Base-by-base conservation (phyloP, 257 asterid genomes). In the Petrea volubilis region DNA sequence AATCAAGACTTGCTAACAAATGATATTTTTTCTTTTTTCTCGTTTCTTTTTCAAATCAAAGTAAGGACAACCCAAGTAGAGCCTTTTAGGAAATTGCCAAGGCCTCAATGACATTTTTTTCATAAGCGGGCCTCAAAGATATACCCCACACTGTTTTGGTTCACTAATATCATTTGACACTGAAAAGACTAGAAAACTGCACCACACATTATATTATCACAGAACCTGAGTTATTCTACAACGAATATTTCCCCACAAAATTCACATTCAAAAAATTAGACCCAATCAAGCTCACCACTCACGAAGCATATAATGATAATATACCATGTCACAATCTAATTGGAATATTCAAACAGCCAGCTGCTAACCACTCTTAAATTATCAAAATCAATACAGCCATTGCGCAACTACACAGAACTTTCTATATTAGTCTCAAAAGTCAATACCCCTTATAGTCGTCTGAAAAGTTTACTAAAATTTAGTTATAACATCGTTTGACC, bases 201-300 rank as follows among this genome's bases (percentile, higher is more conserved):
- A 83, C 88, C 95, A 84, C 91, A 87, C 67, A 79, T 33, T 31
- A 36, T 51, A 53, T 79, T 79, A 72, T 84, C 91, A 67, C 50
- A 69, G 66, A 49, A 60, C 5, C 10, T 38, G 2, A 38, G 43
- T 38, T 38, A 5, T 7, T 34, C 53, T 38, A 57, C 59, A 59
- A 3, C 56, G 55, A 74, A 73, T 52, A 66, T 47, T 49, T 60
- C 47, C 62, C 46, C 74, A 20, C 73, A 47, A 55, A 72, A 43
- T 61, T 77, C 41, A 53, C 61, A n/a, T 59, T 68, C 11, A 38
- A 25, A n/a, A 17, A 58, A 72, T 59, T 23, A 50, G 47, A 53
- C 57, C 25, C 53, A 38, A 17, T 56, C 59, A 68, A 67, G 23
- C 24, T 28, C 44, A 57, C 55, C 41, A 64, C 40, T 50, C 71